Evolutionary conservation across 2,329 filamentous ascomycete genomes (phyloP).

Genomic region (Stenocarpella maydis): DNA sequence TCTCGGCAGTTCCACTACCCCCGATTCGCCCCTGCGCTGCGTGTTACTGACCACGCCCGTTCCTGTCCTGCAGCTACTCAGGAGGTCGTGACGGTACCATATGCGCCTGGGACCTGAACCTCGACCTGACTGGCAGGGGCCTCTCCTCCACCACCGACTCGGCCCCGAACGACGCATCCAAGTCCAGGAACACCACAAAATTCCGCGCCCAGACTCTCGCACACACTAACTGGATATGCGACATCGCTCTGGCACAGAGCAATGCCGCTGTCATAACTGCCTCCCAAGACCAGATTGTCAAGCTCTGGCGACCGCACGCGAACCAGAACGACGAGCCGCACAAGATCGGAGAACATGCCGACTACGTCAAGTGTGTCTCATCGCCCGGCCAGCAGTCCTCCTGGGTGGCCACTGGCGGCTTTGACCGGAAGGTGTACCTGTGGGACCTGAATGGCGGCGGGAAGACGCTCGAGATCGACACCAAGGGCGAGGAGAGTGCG

Average conservation of each 20-base stretch:
- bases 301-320: slow-evolving; percentile 84
- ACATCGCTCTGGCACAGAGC: slow-evolving; percentile 81
- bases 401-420: slow-evolving; percentile 93
- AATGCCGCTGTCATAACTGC: slow-evolving; percentile 85
- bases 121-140: slow-evolving; percentile 61
- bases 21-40: not conserved
- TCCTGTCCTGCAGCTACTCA: slow-evolving; percentile 74
- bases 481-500: slow-evolving; percentile 80
- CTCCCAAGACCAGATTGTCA: slow-evolving; percentile 93
- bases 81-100: slow-evolving; percentile 94
- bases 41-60: slow-evolving; percentile 40
- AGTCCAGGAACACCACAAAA: slow-evolving; percentile 57
- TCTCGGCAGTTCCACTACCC: slow-evolving; percentile 5
- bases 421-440: slow-evolving; percentile 89
- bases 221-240: slow-evolving; percentile 97
- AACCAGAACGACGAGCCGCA: slow-evolving; percentile 72
- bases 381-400: slow-evolving; percentile 69
- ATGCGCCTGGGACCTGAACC: slow-evolving; percentile 91
- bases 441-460: slow-evolving; percentile 94
- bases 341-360: slow-evolving; percentile 90
- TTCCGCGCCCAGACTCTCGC: slow-evolving; percentile 73
- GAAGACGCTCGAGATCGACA: slow-evolving; percentile 86
- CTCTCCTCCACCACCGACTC: slow-evolving; percentile 38
- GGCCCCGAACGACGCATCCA: slow-evolving; percentile 44
- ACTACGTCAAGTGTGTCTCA: slow-evolving; percentile 95